Conservation (phyloP, 2,329 filamentous ascomycete genomes). For the Exophiala phaeomuriformis region DNA sequence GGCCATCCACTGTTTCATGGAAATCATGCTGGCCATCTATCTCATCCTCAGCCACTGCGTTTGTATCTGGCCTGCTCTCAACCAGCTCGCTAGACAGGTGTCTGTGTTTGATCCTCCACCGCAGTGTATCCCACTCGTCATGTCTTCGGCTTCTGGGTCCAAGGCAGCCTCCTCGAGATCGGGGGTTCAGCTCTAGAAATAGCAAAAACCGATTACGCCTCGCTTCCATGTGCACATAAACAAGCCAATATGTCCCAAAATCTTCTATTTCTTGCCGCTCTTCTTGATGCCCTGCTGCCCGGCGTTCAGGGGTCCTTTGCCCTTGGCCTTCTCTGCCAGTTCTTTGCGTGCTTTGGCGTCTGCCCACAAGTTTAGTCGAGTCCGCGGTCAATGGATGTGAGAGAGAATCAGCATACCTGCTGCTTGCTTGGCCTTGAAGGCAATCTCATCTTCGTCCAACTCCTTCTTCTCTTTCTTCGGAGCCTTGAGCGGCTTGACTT, state of each 20-base stretch:
- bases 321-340: conserved; percentile 69
- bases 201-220: conserved; percentile 14
- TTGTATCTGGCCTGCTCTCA: not conserved
- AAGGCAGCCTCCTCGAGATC: not conserved
- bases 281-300: conserved; percentile 92
- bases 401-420: conserved; percentile 55
- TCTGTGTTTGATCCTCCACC: no score
- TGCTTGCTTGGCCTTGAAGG: conserved; percentile 73
- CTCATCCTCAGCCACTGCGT: no score
- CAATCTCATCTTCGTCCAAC: conserved; percentile 77
- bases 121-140: not conserved
- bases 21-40: no score
- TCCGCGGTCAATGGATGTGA: not conserved
- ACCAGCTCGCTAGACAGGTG: not conserved
- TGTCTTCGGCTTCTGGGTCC: not conserved
- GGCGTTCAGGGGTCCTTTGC: conserved; percentile 81
- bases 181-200: not conserved
- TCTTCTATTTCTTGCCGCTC: conserved; percentile 71
- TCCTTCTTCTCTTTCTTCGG: conserved; percentile 80
- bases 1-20: no score
- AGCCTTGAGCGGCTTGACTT: conserved; percentile 78
- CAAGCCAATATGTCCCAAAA: not conserved
- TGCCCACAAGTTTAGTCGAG: conserved; percentile 31
- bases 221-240: conserved; percentile 15
- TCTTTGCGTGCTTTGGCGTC: conserved; percentile 83